phyloP scores from a whole-genome alignment of 208 protist species.

The Phytomonas sp. region DNA sequence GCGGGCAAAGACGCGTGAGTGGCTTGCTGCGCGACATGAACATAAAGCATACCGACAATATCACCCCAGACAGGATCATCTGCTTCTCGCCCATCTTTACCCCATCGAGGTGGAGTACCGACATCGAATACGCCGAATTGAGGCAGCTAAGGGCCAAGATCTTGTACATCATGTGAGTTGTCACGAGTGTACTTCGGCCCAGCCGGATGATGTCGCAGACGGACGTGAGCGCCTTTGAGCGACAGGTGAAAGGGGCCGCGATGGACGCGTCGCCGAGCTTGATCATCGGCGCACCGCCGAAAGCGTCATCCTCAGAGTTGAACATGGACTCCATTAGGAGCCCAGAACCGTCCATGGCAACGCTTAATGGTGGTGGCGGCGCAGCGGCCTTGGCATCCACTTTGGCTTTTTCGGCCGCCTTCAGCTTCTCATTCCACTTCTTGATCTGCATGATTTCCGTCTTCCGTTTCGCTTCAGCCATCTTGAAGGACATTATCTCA shows the following conservation, averaged over 20 bases:
- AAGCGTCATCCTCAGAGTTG: conserved; percentile 64
- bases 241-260: conserved; percentile 91
- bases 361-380: conserved; percentile 15
- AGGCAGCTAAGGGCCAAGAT: conserved; percentile 99
- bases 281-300: conserved; percentile 80
- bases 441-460: conserved; percentile 72
- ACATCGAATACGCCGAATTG: conserved; percentile 94
- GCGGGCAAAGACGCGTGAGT: conserved; percentile 77
- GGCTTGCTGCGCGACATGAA: conserved; percentile 96
- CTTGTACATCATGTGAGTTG: conserved; percentile 98
- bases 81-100: conserved; percentile 97
- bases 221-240: conserved; percentile 80
- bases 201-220: conserved; percentile 95
- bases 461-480: conserved; percentile 76
- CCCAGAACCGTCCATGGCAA: conserved; percentile 34
- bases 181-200: conserved; percentile 96
- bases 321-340: conserved; percentile 88
- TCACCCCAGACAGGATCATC: conserved; percentile 92
- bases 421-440: conserved; percentile 74
- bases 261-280: conserved; percentile 92
- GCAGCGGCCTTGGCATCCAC: conserved; percentile 40
- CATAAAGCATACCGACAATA: conserved; percentile 96
- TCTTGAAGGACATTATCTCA: conserved; percentile 68
- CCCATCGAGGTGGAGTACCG: conserved; percentile 95
- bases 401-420: conserved; percentile 45